phyloP scores from a whole-genome alignment of 371 early-diverging fungal species.

The Dinochytrium kinnereticum region DNA sequence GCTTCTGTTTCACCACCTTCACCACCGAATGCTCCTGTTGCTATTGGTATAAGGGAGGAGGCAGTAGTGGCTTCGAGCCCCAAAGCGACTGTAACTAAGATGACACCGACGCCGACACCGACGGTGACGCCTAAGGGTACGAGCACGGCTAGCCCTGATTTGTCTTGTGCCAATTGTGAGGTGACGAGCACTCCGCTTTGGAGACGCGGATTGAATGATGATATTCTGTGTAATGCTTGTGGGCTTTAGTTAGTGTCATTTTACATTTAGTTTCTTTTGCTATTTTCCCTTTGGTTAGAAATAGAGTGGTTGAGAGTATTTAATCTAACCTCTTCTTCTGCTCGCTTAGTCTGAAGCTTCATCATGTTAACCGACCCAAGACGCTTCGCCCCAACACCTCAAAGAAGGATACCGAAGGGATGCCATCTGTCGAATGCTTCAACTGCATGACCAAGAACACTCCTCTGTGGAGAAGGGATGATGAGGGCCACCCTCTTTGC shows the following conservation, averaged over 20 bases:
- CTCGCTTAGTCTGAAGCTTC: conserved; percentile 86
- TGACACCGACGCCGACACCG: background rate
- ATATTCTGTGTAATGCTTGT: conserved; percentile 60
- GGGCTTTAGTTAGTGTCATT: conserved; percentile 52
- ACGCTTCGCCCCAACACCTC: conserved; percentile 41
- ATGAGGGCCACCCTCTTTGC: conserved; percentile 76
- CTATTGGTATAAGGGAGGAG: too few species aligned
- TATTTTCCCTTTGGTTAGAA: conserved; percentile 20
- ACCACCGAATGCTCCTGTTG: too few species aligned
- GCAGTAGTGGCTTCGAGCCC: too few species aligned
- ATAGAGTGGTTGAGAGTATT: too few species aligned
- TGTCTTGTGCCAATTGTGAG: conserved; percentile 59
- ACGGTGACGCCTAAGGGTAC: background rate
- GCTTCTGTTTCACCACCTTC: too few species aligned
- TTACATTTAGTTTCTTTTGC: conserved; percentile 35
- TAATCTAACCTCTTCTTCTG: conserved; percentile 82
- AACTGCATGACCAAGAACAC: conserved; percentile 85
- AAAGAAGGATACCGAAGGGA: conserved; percentile 36
- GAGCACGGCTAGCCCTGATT: background rate
- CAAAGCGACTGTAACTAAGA: too few species aligned
- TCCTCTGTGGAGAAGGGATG: conserved; percentile 87
- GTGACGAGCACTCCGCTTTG: conserved; percentile 64
- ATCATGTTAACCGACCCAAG: conserved; percentile 71
- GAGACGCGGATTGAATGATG: conserved; percentile 58
- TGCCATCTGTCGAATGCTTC: conserved; percentile 56